phyloP scores from a whole-genome alignment of 2,329 filamentous ascomycete genomes.

The Pseudogymnoascus sp. region DNA sequence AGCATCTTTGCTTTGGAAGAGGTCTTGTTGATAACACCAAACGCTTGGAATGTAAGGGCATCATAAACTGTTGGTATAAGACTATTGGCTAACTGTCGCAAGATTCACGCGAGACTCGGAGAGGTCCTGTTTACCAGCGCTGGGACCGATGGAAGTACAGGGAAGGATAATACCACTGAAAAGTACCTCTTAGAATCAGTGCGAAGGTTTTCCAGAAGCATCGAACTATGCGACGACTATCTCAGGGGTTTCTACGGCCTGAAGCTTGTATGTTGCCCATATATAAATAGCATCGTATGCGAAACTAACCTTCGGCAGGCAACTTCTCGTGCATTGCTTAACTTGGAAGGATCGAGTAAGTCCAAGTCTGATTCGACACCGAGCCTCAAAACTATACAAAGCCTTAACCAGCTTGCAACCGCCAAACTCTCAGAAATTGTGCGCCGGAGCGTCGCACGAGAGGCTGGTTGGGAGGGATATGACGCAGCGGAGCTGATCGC shows the following conservation, averaged over 20 bases:
- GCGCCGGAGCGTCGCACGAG: conserved; percentile 48
- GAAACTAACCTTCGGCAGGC: conserved; percentile 26
- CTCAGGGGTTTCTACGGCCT: conserved; percentile 87
- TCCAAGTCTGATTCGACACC: conserved; percentile 35
- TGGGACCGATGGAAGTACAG: conserved; percentile 32
- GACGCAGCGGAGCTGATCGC: conserved; percentile 63
- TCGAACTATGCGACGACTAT: conserved; percentile 91
- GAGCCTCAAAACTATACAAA: conserved; percentile 49
- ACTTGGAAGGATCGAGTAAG: conserved; percentile 8
- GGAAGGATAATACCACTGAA: conserved; percentile 31
- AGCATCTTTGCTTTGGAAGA: conserved; percentile 86
- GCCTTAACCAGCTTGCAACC: conserved; percentile 64
- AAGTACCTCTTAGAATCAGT: conserved; percentile 62
- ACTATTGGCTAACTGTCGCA: conserved; percentile 25
- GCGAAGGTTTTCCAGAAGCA: conserved; percentile 78
- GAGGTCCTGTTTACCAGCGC: conserved; percentile 71
- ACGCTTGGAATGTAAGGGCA: conserved; percentile 81
- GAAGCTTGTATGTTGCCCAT: conserved; percentile 52
- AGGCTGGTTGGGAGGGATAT: conserved; percentile 66
- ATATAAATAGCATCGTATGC: not conserved
- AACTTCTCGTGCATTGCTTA: conserved; percentile 14
- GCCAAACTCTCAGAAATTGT: conserved; percentile 70
- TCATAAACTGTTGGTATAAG: not conserved
- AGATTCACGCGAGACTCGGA: conserved; percentile 81
- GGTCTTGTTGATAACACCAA: conserved; percentile 75